Base-by-base conservation (phyloP, 495 filamentous ascomycete genomes). In the Cercophora scortea region DNA sequence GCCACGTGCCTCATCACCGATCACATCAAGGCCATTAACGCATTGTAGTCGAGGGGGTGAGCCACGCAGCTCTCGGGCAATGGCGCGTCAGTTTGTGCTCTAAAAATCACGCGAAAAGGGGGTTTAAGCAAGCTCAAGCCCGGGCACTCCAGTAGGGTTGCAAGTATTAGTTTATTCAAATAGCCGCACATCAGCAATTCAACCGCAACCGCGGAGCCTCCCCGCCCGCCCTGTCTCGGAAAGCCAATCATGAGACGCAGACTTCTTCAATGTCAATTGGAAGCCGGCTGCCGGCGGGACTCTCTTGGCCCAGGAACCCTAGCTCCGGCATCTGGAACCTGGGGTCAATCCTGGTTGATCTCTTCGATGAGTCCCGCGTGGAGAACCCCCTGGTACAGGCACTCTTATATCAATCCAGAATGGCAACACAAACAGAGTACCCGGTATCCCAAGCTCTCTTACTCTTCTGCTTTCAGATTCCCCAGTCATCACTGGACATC, bases 1-100 rank as follows among this genome's bases (percentile, higher is more conserved):
- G 84, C 70, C 47, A 71, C 63, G 13, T 80, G 76, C 52, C 54
- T 85, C 55, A 80, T 85, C 18, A 79, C 73, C 1, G 70, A 84
- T 45, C 82, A 86, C 65, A 66, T 86, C 8, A 66, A 61, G 42
- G 76, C 68, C 8, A 77, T 83, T 8, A 56, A 66, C 10, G 33
- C 47, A 4, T 16, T 47, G 45, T 12, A 13, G 8, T 15, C 10
- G 17, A 41, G 38, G 38, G 13, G 36, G 13, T n/a, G n/a, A 25
- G 25, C 25, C 2, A 25, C 5, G 25, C 25, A 49, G 18, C 7
- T 45, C 15, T 11, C 6, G 6, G 12, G 43, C 43, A 41, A 15
- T 2, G 12, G 34, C 25, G 25, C 25, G 25, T 25, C 25, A 25
- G 25, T 25, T 5, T 25, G 25, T 25, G 25, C 2, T 25, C 2